Percentiles rank a stretch among this genome's conserved stretches.
Evolutionary conservation across 768 basidiomycete genomes (phyloP).

Genomic region (Mycena epipterygia): DNA sequence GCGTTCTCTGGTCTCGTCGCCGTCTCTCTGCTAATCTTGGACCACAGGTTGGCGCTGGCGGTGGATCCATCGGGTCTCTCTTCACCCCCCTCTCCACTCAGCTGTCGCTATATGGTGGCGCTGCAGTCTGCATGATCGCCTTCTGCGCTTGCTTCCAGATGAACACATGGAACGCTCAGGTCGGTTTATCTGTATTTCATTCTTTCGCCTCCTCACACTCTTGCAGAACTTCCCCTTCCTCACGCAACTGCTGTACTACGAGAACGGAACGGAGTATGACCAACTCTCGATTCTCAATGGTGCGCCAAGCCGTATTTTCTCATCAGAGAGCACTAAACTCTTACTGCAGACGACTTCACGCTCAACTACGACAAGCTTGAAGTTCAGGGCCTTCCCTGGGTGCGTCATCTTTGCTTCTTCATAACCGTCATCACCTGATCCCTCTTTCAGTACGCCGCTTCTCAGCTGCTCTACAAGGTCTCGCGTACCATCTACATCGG

Average conservation of each 20-base stretch:
- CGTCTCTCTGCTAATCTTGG: conserved; percentile 14
- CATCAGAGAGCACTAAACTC: not conserved
- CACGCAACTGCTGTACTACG: conserved; percentile 46
- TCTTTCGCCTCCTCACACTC: too few relatives aligned
- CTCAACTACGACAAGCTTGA: conserved; percentile 50
- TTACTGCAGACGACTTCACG: conserved; percentile 12
- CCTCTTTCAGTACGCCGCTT: conserved; percentile 58
- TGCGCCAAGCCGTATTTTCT: not conserved
- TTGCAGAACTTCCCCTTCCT: conserved; percentile 55
- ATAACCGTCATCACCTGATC: not conserved
- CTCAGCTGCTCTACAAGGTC: conserved; percentile 55
- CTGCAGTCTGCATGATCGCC: conserved; percentile 57
- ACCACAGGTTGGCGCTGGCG: conserved; percentile 44
- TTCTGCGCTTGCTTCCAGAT: conserved; percentile 44
- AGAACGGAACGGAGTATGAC: conserved; percentile 61
- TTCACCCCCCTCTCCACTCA: conserved; percentile 64
- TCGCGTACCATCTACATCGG: conserved; percentile 56
- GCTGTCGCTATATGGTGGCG: conserved; percentile 59
- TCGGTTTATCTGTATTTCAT: not conserved
- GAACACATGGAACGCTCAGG: conserved; percentile 39
- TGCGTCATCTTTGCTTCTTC: conserved; percentile 12
- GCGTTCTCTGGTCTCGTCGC: conserved; percentile 44
- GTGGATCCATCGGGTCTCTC: conserved; percentile 50
- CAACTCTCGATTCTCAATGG: conserved; percentile 63
- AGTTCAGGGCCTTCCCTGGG: conserved; percentile 40